Evolutionary conservation across 1,284 basidiomycete genomes (phyloP), one percentile per base, ranked within the genome.

Genomic region (Ustilago sp.): DNA sequence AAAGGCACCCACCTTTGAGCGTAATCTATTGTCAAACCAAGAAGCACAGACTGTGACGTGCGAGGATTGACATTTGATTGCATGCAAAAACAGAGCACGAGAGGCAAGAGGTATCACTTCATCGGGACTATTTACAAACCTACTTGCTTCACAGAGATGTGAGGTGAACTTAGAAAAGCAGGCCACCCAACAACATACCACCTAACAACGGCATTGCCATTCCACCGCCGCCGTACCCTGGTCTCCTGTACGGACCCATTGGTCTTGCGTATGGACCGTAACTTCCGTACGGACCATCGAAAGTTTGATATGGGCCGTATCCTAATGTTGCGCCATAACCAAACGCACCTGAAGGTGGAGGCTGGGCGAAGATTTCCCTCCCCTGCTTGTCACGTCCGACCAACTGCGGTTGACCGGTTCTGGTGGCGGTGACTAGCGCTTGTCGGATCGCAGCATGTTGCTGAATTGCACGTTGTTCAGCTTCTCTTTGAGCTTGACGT

Each of bases 401-500:
- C 13, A 80, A 17, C 23, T 80, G 77, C 17, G 79, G 79, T 32
- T 80, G 77, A 51, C 79, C 79, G 12, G 78, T 78, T 31, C 56
- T 63, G 15, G 64, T 70, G 31, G 74, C 77, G 0, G 57, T 60
- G 8, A 63, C 41, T 19, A 81, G 62, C 0, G 75, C 74, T 31
- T 70, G 62, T 9, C 74, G 59, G 19, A 81, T 74, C 8, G 47
- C 56, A 19, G 53, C 41, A 56, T 79, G 79, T 41, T 73, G 68
- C 39, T 83, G 63, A 54, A 80, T 64, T 4, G 72, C 68, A n/a
- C 78, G 74, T 36, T 72, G 43, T 55, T 83, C 79, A 36, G 79
- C 71, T 45, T 80, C 78, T 19, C 63, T 53, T 35, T 77, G 75
- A 13, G 61, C 59, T 39, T 70, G 59, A 4, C 84, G 60, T 63